phyloP scores from a whole-genome alignment of 495 filamentous ascomycete species.

The Penicillium crystallinum region DNA sequence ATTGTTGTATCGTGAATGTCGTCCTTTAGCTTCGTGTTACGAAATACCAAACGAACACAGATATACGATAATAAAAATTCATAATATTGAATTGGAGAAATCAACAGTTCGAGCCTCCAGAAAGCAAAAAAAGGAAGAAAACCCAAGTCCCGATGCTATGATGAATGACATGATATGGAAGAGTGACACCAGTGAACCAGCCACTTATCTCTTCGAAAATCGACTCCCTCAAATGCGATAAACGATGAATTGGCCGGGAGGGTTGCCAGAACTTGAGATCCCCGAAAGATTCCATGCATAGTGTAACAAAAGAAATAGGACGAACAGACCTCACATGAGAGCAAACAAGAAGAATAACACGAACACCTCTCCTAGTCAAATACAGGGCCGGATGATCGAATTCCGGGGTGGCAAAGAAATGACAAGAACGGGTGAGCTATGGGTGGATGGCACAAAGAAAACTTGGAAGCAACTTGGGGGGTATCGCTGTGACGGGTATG shows the following conservation, averaged over 20 bases:
- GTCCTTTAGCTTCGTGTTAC: too few relatives aligned
- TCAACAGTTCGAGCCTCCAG: slow-evolving; percentile 7
- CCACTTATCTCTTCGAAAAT: slow-evolving; percentile 17
- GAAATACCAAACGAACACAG: too few relatives aligned
- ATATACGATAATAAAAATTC: too few relatives aligned
- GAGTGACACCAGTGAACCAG: slow-evolving; percentile 24
- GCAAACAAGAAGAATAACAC: not conserved
- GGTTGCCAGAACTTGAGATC: slow-evolving; percentile 10
- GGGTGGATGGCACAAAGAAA: slow-evolving; percentile 5
- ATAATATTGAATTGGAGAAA: slow-evolving; percentile 5
- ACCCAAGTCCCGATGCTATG: slow-evolving; percentile 1
- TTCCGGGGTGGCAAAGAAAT: not conserved
- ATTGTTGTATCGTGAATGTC: too few relatives aligned
- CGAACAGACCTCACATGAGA: not conserved
- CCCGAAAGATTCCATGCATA: slow-evolving; percentile 9
- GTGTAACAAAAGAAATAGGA: slow-evolving; percentile 6
- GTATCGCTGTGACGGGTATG: slow-evolving; percentile 24
- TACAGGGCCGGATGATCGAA: not conserved
- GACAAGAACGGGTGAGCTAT: not conserved
- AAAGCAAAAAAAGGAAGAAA: not conserved
- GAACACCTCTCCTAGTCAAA: not conserved
- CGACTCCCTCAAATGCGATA: slow-evolving; percentile 30
- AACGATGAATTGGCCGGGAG: slow-evolving; percentile 3
- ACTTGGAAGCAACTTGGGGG: slow-evolving; percentile 19
- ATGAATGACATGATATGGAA: slow-evolving; percentile 7